Base-by-base conservation (phyloP, 2,329 filamentous ascomycete species). In the Penicillium sp. region DNA sequence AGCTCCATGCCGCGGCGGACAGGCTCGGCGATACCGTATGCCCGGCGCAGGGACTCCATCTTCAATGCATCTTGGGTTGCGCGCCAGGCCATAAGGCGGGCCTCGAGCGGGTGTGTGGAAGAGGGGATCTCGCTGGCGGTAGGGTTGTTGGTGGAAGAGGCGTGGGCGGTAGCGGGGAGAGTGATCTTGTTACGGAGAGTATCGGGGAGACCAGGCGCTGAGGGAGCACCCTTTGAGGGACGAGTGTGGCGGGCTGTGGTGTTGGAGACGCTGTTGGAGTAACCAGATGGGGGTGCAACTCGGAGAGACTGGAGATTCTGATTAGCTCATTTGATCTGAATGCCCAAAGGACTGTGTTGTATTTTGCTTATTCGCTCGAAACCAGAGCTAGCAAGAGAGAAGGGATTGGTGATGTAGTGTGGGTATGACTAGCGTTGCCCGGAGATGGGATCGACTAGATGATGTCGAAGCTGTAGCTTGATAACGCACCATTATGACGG, bases 1-100 rank as follows among this genome's bases (percentile, higher is more conserved):
- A 96, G 83, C 82, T 99, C 95, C 95, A 99, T 97, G 60, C 89
- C 91, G 54, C 93, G 87, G 56, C 92, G 87, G 69, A 98, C 87
- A 3, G 95, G 95, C 84, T 98, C 95, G 26, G 90, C 91, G 69
- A 97, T 88, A 64, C 95, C 95, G 76, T 92, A 98, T 47, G 91
- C 88, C 65, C 92, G 90, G 63, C 92, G 88, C 69, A 98, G 85
- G 52, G 87, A 84, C 79, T 93, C 88, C 90, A 96, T 95, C 78
- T 96, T 95, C 73, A 96, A 78, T 33, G 81, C 76, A 69, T 96
- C 89, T 79, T 97, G 93, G 43, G 93, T 96, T 57, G 88, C 83
- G 77, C 93, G 91, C 95, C 95, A 99, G 72, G 88, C 85, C 71
- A 88, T 85, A 58, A 99, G 90, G 62, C 95, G 92, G 53, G 90